Evolutionary conservation across 75 land plant genomes (phyloP).

Genomic region (Sequoia sempervirens): DNA sequence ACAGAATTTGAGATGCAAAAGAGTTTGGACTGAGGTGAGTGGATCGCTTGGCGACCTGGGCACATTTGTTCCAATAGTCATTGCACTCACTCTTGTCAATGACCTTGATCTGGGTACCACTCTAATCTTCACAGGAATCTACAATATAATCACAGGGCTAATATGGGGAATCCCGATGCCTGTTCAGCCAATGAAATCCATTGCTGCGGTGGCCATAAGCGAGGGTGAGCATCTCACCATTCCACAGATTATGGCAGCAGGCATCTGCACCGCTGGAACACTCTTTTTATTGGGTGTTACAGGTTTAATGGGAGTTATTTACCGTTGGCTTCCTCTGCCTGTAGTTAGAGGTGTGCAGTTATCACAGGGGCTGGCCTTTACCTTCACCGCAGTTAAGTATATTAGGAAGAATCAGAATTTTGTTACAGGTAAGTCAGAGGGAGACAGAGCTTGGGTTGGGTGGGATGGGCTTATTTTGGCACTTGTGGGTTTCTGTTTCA

Average conservation of each 20-base stretch:
- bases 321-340: conserved; percentile 54
- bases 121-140: conserved; percentile 72
- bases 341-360: conserved; percentile 86
- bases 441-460: conserved; percentile 61
- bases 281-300: conserved; percentile 64
- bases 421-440: conserved; percentile 43
- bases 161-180: conserved; percentile 91
- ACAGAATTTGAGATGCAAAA: neutral
- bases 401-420: conserved; percentile 53
- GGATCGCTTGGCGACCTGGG: conserved; percentile 89
- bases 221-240: conserved; percentile 35
- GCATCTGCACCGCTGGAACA: conserved; percentile 47
- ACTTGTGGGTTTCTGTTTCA: conserved; percentile 42
- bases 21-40: conserved; percentile 56
- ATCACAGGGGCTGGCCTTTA: conserved; percentile 77
- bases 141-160: conserved; percentile 70
- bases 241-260: conserved; percentile 90
- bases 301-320: conserved; percentile 56
- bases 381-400: conserved; percentile 73
- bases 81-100: conserved; percentile 66
- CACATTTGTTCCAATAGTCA: conserved; percentile 76
- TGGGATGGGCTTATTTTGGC: conserved; percentile 71
- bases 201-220: conserved; percentile 74
- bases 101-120: conserved; percentile 75
- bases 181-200: conserved; percentile 93